These are phyloP conservation scores for Xylariaceae sp. DNA, from an alignment of 2,329 filamentous ascomycete species.

Conservation along the genomic window DNA sequence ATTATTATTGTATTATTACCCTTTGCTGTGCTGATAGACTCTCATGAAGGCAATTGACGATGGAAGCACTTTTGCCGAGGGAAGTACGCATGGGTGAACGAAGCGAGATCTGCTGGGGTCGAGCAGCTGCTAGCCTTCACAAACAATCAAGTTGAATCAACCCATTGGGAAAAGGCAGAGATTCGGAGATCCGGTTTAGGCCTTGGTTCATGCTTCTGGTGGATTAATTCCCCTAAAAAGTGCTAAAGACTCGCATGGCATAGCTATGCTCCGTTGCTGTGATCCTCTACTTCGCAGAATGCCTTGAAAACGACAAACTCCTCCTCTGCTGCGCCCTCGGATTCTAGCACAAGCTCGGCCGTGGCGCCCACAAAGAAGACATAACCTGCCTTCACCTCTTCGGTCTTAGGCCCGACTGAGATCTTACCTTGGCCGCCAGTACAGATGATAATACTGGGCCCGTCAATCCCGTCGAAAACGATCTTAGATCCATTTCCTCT, in stretches of 20 bases:
- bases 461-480: conserved; percentile 81
- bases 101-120: too few species aligned
- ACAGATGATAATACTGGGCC: conserved; percentile 90
- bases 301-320: conserved; percentile 88
- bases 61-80: too few species aligned
- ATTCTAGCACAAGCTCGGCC: conserved; percentile 77
- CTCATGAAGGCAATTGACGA: too few species aligned
- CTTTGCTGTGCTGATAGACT: too few species aligned
- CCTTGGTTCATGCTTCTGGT: too few species aligned
- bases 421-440: conserved; percentile 80
- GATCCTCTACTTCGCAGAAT: conserved; percentile 74
- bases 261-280: conserved; percentile 33
- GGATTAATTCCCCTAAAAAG: too few species aligned
- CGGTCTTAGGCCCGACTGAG: conserved; percentile 74
- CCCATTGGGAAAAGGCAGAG: too few species aligned
- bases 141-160: too few species aligned
- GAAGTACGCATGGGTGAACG: too few species aligned
- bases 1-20: too few species aligned
- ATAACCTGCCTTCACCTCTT: conserved; percentile 68
- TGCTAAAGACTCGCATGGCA: background rate
- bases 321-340: conserved; percentile 54
- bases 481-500: conserved; percentile 70
- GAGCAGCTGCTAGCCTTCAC: too few species aligned
- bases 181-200: too few species aligned
- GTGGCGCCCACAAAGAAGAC: conserved; percentile 85